Base-by-base conservation (phyloP, 2,329 filamentous ascomycete species). In the Apiospora malaysiana region DNA sequence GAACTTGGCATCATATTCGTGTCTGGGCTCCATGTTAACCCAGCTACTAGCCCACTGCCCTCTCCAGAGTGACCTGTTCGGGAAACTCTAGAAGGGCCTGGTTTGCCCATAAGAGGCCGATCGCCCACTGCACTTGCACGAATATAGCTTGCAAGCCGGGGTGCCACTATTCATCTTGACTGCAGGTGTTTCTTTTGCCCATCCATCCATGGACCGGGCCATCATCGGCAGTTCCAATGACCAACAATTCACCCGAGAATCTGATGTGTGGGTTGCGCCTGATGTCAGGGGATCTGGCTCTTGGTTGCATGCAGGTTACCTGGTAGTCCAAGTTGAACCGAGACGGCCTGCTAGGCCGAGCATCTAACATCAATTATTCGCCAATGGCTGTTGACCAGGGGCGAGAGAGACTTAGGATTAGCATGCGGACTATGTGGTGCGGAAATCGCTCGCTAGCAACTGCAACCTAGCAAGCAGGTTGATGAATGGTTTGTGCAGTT, bases 1-100 rank as follows among this genome's bases (percentile, higher is more conserved):
- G 6, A 32, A 63, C 56, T 63, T 63, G 56, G 56, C 56, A 63
- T 63, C 56, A 63, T 63, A 40, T 40, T n/a, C 21, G 56, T 63
- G 32, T 63, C 32, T 23, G 32, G 27, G 27, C 27, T 40, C 56
- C 56, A 63, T 63, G 56, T 40, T 63, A 12, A 40, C 9, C 6
- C 25, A n/a, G 21, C 32, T 37, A 7, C 25, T 32, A 59, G 56
- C n/a, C 27, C 10, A 27, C 27, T 59, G 56, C n/a, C 27, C 10
- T 56, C 27, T 59, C 16, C 10, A n/a, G 32, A 23, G 32, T 63
- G 56, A 18, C 21, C 32, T 18, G 10, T 63, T 40, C 56, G 56
- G 27, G 56, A 5, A 37, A n/a, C 56, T 63, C 56, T 40, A 10
- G 51, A 37, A 37, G 18, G 32, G 56, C 32, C 32, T 63, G 56